Base-by-base conservation (phyloP, 331 rosid species). In the Malus hybrid region DNA sequence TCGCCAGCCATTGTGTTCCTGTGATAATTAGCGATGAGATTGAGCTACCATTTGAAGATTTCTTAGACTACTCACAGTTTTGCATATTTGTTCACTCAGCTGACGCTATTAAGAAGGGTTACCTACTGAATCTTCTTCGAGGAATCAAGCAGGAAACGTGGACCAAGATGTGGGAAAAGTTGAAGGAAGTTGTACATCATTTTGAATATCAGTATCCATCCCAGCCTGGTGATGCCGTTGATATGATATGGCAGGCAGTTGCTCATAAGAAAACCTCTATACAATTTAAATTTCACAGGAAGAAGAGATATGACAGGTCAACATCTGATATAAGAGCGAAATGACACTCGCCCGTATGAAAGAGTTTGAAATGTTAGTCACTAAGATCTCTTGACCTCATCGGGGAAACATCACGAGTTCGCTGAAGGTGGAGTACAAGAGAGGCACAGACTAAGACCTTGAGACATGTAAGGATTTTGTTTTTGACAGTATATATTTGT, bases 131-230 rank as follows among this genome's bases (percentile, higher is more conserved):
- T 64, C 89, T 92, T 81, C 97, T 94, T 2, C 87, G 64, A 11
- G 88, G 92, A 69, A 86, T 92, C 74, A 78, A 81, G 44, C 74
- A 33, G 57, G 86, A 86, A 10, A 84, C 65, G 67, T 94, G 99
- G 99, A 89, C 87, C 44, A 76, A 80, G 86, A 89, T 90, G 97
- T 90, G 99, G 99, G 85, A 85, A 81, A 92, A 85, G 73, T 77
- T 94, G 79, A 90, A 85, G 89, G 91, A 85, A 66, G 85, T 90
- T n/a, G 77, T 84, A 10, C 88, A 82, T 50, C 90, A 86, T 71
- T 92, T 87, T 26, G 97, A 90, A 79, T 94, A 94, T 82, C 93
- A 83, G 75, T 86, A 88, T 84, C 99, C 99, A n/a, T 92, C 97
- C 68, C 88, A 72, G 58, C 77, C 82, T n/a, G 87, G 89, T 77